Base-by-base conservation (phyloP, 1,284 basidiomycete genomes). In the Pisolithus thermaeus region DNA sequence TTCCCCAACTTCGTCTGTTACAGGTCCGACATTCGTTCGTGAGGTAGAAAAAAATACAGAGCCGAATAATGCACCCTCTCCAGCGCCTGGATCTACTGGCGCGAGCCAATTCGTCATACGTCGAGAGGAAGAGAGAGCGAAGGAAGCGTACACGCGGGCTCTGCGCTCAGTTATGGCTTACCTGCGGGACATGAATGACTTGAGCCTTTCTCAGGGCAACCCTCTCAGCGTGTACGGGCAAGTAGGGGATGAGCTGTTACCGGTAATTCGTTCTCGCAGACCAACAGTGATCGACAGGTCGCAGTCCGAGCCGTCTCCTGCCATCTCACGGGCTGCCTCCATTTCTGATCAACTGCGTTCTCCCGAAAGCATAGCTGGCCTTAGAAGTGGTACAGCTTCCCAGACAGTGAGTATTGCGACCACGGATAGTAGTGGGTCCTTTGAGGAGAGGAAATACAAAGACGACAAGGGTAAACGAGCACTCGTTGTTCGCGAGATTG, bases 131-230 rank as follows among this genome's bases (percentile, higher is more conserved):
- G 87, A 89, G 55, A 76, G 81, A 41, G 77, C 75, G 16, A 73
- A 81, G 41, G 86, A 89, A 62, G 77, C 80, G 35, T 88, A 90
- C 61, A 79, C 80, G 59, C 78, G 83, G 43, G 91, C 90, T 23
- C 73, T 98, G 47, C 82, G 91, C 53, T 90, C 90, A 11, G 83
- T 99, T 38, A 94, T 98, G 87, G 87, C 89, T 16, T 98, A 98
- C 70, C 78, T 99, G 20, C 86, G 86, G 61, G 96, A 99, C 63
- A 87, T 99, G 79, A 88, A 95, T 63, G 95, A 97, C 64, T 76
- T 99, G 32, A 80, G 79, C 22, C 65, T 81, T 51, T 76, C 79
- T 4, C 83, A 86, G 60, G 66, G 71, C 11, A 74, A 75, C 55
- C 68, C 75, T 12, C 54, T 78, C 54, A 79, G 79, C 55, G 71